These are phyloP conservation scores for Candida sp. DNA, from an alignment of 1,139 yeast species.

Conservation along the genomic window DNA sequence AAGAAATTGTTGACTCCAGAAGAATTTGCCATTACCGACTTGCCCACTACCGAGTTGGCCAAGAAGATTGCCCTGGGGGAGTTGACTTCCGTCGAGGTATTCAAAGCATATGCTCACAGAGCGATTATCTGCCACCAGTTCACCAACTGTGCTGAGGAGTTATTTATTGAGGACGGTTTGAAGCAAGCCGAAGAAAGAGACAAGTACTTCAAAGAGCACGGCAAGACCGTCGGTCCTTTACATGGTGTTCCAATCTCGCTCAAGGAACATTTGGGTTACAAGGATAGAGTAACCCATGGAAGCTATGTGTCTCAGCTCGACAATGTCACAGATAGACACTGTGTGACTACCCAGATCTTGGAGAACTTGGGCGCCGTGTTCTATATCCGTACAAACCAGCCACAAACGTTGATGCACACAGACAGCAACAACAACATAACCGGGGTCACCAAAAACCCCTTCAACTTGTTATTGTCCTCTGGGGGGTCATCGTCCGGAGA, in stretches of 20 bases:
- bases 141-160: conserved; percentile 38
- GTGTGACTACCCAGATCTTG: conserved; percentile 54
- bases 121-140: conserved; percentile 43
- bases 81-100: conserved; percentile 48
- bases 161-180: conserved; percentile 39
- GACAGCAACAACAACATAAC: conserved; percentile 45
- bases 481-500: conserved; percentile 84
- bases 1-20: conserved; percentile 44
- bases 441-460: conserved; percentile 45
- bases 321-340: conserved; percentile 52
- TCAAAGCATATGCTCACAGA: conserved; percentile 55
- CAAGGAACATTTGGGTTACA: conserved; percentile 71
- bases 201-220: conserved; percentile 48
- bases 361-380: conserved; percentile 72
- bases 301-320: conserved; percentile 62
- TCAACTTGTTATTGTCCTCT: conserved; percentile 41
- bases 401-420: conserved; percentile 54
- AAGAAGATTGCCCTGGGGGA: conserved; percentile 36
- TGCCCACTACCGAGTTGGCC: conserved; percentile 40
- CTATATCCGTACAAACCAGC: conserved; percentile 49
- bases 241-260: conserved; percentile 83
- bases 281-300: conserved; percentile 62
- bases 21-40: conserved; percentile 53
- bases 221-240: conserved; percentile 71
- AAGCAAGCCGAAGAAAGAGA: conserved; percentile 38